Conservation (phyloP, 2,329 filamentous ascomycete species). For the Diaporthe sp. region DNA sequence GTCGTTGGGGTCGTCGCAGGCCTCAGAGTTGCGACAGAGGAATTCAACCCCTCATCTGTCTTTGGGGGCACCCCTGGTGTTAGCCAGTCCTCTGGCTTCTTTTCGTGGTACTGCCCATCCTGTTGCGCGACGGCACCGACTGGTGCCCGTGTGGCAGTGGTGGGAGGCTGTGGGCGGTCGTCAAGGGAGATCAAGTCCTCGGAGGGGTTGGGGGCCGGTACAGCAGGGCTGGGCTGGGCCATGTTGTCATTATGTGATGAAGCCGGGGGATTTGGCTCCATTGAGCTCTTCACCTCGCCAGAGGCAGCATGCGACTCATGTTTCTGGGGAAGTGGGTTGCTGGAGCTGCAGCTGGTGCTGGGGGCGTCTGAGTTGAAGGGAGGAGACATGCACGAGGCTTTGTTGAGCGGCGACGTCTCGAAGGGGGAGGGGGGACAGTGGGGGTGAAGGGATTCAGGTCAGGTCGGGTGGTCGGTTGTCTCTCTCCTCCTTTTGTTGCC, state of each 20-base stretch:
- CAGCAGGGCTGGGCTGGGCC: conserved; percentile 10
- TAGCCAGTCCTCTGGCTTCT: background rate
- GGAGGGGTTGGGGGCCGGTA: conserved; percentile 10
- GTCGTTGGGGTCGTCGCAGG: conserved; percentile 53
- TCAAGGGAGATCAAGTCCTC: conserved; percentile 31
- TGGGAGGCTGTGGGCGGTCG: background rate
- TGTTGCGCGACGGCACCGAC: background rate
- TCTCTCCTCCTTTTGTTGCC: background rate
- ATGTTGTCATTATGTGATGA: conserved; percentile 29
- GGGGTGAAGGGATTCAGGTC: background rate
- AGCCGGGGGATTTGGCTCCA: conserved; percentile 28
- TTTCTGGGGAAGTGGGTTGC: conserved; percentile 24
- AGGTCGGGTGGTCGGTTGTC: background rate
- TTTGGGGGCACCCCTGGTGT: conserved; percentile 24
- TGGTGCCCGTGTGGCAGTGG: background rate
- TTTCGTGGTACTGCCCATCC: conserved; percentile 1
- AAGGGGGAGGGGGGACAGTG: background rate
- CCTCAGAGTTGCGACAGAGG: conserved; percentile 61
- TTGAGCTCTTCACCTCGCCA: conserved; percentile 34
- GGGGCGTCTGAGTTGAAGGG: conserved; percentile 26
- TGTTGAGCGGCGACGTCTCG: conserved; percentile 2
- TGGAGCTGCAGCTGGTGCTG: conserved; percentile 21
- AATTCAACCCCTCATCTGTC: conserved; percentile 47
- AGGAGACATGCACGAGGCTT: conserved; percentile 35
- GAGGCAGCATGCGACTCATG: conserved; percentile 29